A percentile compares a stretch with the other conserved stretches of the same genome.
These are phyloP conservation scores for Lumnitzera littorea DNA, from an alignment of 345 rosid species.

Conservation along the genomic window DNA sequence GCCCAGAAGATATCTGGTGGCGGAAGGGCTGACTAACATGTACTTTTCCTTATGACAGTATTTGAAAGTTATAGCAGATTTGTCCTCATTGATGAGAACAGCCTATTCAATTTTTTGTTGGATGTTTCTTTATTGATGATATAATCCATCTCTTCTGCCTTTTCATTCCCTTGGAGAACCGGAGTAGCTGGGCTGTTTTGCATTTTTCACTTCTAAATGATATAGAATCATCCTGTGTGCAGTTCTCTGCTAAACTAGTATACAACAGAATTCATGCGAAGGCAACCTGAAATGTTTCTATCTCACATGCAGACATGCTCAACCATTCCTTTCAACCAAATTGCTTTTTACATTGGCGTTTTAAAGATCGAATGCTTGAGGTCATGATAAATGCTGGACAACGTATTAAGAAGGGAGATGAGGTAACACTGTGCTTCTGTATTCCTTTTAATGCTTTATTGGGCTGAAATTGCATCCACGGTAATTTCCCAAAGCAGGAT, in stretches of 20 bases:
- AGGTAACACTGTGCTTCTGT: conserved; percentile 37
- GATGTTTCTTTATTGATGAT: too few species aligned
- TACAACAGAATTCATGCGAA: neutral
- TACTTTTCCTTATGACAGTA: too few species aligned
- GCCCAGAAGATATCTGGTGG: too few species aligned
- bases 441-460: too few species aligned
- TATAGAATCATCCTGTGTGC: neutral
- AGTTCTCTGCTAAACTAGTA: neutral
- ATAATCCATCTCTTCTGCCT: too few species aligned
- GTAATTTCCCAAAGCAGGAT: neutral
- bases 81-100: too few species aligned
- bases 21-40: too few species aligned
- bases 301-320: conserved; percentile 67
- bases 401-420: conserved; percentile 67
- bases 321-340: conserved; percentile 86
- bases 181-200: too few species aligned
- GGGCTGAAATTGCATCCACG: neutral
- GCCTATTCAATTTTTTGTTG: too few species aligned
- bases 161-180: too few species aligned
- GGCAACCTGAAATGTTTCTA: conserved; percentile 1
- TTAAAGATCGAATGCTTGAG: conserved; percentile 91
- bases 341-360: conserved; percentile 95
- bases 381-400: conserved; percentile 97
- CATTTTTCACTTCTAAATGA: neutral
- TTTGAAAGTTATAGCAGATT: too few species aligned